These are phyloP conservation scores for Hyaloscypha variabilis DNA, from an alignment of 495 filamentous ascomycete species.

Conservation along the genomic window DNA sequence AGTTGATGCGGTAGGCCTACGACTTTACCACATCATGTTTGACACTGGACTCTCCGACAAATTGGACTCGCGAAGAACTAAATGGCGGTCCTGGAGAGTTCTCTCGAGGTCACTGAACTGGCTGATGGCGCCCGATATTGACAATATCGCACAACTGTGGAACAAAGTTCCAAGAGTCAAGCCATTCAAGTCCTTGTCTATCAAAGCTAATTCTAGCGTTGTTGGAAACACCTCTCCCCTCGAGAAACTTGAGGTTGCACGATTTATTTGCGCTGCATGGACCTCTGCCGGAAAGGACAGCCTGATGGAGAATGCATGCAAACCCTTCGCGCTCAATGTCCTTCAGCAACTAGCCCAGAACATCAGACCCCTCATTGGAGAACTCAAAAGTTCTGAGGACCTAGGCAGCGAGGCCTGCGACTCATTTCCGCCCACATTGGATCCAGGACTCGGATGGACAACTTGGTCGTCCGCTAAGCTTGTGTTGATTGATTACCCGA, in stretches of 20 bases:
- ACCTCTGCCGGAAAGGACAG: conserved; percentile 14
- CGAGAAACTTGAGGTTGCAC: conserved; percentile 19
- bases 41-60: conserved; percentile 12
- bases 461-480: conserved; percentile 16
- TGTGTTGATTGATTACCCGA: conserved; percentile 28
- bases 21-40: conserved; percentile 34
- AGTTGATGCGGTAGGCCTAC: conserved; percentile 40
- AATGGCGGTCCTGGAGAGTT: conserved; percentile 32
- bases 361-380: conserved; percentile 5
- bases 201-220: not conserved
- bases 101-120: conserved; percentile 22
- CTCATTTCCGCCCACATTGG: conserved; percentile 5
- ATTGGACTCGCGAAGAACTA: conserved; percentile 22
- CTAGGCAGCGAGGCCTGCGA: conserved; percentile 6
- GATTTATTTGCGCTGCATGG: conserved; percentile 24
- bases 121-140: conserved; percentile 7
- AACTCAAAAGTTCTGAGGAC: conserved; percentile 1
- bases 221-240: conserved; percentile 3
- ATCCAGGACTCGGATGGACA: conserved; percentile 22
- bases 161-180: not conserved
- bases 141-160: conserved; percentile 14
- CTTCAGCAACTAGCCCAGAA: conserved; percentile 14
- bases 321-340: conserved; percentile 12
- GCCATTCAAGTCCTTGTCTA: conserved; percentile 12
- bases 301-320: not conserved